Evolutionary conservation across 352 stramenopile genomes (phyloP), one percentile per base, ranked within the genome.

Genomic region (Plasmopara viticola): DNA sequence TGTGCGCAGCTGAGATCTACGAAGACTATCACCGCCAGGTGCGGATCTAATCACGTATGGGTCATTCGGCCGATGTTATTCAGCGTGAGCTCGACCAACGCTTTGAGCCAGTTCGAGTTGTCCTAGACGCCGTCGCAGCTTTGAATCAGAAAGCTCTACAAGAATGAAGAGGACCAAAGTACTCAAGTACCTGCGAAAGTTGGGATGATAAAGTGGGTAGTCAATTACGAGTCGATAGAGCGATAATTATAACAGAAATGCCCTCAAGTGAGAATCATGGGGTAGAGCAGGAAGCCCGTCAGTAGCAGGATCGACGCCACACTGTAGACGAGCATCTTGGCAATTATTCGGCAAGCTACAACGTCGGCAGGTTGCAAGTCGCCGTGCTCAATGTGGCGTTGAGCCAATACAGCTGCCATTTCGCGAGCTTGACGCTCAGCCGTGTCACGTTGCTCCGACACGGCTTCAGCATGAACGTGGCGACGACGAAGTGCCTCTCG

Each of bases 1-100:
- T 86, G 35, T 86, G 75, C 37, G 71, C 72, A n/a, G 75, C 75
- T 20, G 70, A 83, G 51, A 77, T 84, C 51, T 83, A 86, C 53
- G 75, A 86, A 47, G 75, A 84, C 42, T 83, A 83, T 60, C 84
- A 83, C 56, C 72, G 70, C n/a, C 72, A 86, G 43, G 72, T 84
- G 14, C 68, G 75, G 29, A 79, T 86, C 41, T 86, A 71, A 72
- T 83, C 72, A 20, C 75, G 75, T 41, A 84, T 86, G 75, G 70
- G 75, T 29, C 62, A 86, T 53, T 76, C 72, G 17, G 47, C 75
- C 2, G 48, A 56, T 14, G 59, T 68, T 6, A 86, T 86, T 37
- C 70, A 84, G 48, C 55, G 53, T 15, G 72, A 86, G 44, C 58
- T 84, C 10, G 75, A 83, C 41, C 44, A 61, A 44, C 70, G 72